phyloP scores from a whole-genome alignment of 179 eudicot genomes.

The Gypsophila paniculata region DNA sequence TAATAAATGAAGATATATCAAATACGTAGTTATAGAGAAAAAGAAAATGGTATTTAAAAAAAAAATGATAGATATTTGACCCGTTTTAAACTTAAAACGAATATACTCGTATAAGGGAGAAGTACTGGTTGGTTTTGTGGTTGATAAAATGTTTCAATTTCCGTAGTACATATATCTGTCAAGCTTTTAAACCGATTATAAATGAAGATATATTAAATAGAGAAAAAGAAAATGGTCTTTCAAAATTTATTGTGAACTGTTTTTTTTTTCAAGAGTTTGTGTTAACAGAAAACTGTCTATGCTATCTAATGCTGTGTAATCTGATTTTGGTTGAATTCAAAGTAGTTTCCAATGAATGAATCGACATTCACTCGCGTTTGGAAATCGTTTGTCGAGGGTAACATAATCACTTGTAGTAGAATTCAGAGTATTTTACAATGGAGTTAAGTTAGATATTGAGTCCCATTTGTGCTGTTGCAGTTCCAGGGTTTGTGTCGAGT shows the following conservation, averaged over 20 bases:
- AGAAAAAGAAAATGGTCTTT: too few species aligned
- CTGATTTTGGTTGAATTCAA: neutral
- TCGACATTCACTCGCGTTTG: neutral
- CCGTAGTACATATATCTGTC: too few species aligned
- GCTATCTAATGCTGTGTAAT: neutral
- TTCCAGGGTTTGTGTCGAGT: constrained; percentile 36
- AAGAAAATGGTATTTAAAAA: too few species aligned
- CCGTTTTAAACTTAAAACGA: too few species aligned
- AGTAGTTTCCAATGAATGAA: neutral
- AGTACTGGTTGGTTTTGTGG: too few species aligned
- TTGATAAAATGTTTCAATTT: neutral
- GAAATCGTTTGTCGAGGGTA: neutral
- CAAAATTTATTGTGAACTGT: too few species aligned
- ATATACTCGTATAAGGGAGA: too few species aligned
- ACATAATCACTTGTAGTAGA: neutral
- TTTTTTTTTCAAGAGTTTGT: too few species aligned
- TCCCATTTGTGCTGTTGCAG: constrained; percentile 36
- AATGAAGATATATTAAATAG: too few species aligned
- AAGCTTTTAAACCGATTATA: too few species aligned
- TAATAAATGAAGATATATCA: too few species aligned
- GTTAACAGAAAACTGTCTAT: neutral
- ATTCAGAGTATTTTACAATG: neutral
- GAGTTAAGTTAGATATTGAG: neutral
- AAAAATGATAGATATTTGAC: too few species aligned
- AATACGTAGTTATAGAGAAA: neutral